These are phyloP conservation scores for Erythrophleum ivorense DNA, from an alignment of 331 rosid species.

Conservation along the genomic window DNA sequence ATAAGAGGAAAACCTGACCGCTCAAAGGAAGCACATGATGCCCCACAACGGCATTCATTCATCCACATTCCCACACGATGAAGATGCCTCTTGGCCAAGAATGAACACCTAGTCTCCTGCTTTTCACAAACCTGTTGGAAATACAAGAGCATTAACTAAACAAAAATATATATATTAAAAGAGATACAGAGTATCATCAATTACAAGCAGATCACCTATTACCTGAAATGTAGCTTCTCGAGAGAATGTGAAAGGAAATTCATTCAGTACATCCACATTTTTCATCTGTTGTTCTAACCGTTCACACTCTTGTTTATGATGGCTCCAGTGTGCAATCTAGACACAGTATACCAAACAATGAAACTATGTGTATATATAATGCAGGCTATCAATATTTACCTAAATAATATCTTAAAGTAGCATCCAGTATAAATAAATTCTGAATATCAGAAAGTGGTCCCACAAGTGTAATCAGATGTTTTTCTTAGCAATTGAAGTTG, in stretches of 20 bases:
- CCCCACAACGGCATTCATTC: conserved; percentile 74
- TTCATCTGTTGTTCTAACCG: conserved; percentile 83
- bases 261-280: conserved; percentile 57
- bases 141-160: conserved; percentile 28
- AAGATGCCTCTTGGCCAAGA: conserved; percentile 68
- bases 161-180: not conserved
- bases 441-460: not conserved
- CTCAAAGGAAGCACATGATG: conserved; percentile 53
- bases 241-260: conserved; percentile 85
- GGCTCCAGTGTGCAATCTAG: conserved; percentile 80
- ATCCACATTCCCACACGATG: conserved; percentile 86
- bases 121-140: conserved; percentile 64
- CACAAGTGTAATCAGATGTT: not conserved
- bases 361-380: conserved; percentile 7
- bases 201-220: not conserved
- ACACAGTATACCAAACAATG: conserved; percentile 9
- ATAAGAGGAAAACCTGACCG: conserved; percentile 56
- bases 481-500: not conserved
- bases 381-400: not conserved
- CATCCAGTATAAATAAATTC: not conserved
- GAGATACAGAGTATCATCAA: not conserved
- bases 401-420: not conserved
- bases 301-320: conserved; percentile 82
- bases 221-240: conserved; percentile 74
- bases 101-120: conserved; percentile 76